Percentiles rank a stretch among this genome's conserved stretches.
These are phyloP conservation scores for Penicillium digitatum DNA, from an alignment of 2,329 filamentous ascomycete genomes.

Conservation along the genomic window DNA sequence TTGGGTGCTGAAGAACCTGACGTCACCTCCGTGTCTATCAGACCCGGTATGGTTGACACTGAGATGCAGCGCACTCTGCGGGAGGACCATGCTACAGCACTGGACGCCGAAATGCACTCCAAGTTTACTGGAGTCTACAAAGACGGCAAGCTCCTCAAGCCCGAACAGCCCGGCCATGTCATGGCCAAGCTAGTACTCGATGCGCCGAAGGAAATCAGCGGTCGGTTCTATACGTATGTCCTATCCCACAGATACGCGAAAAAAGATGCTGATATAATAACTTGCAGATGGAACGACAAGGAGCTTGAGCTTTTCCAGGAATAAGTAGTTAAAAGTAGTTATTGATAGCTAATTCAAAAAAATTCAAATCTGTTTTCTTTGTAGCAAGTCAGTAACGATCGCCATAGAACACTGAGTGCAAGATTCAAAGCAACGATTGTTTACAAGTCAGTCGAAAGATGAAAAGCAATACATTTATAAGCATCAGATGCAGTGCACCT, in stretches of 20 bases:
- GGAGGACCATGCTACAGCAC: constrained; percentile 61
- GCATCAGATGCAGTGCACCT: constrained; percentile 49
- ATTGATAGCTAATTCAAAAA: constrained; percentile 6
- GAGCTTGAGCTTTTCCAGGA: constrained; percentile 44
- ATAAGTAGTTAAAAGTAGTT: constrained; percentile 25
- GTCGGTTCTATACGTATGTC: constrained; percentile 60
- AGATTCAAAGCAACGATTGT: constrained; percentile 15
- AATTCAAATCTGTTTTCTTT: constrained; percentile 16
- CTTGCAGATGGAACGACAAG: constrained; percentile 45
- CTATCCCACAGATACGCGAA: constrained; percentile 4
- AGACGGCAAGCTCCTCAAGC: constrained; percentile 67
- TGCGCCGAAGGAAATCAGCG: constrained; percentile 65
- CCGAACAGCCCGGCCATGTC: constrained; percentile 79
- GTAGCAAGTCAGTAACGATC: constrained; percentile 30
- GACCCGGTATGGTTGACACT: constrained; percentile 36
- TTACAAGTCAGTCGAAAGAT: constrained; percentile 58
- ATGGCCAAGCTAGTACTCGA: constrained; percentile 73
- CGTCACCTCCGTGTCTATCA: constrained; percentile 28
- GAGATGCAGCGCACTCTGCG: constrained; percentile 59
- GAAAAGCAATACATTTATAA: constrained; percentile 60
- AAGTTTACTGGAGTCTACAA: constrained; percentile 69
- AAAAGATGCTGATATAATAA: constrained; percentile 27
- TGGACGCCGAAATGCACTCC: constrained; percentile 55
- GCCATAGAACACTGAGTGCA: constrained; percentile 21
- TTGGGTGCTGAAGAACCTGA: constrained; percentile 30